Percentiles rank a stretch among this genome's conserved stretches.
Conservation (phyloP, 257 asterid genomes). For the Petrea volubilis region DNA sequence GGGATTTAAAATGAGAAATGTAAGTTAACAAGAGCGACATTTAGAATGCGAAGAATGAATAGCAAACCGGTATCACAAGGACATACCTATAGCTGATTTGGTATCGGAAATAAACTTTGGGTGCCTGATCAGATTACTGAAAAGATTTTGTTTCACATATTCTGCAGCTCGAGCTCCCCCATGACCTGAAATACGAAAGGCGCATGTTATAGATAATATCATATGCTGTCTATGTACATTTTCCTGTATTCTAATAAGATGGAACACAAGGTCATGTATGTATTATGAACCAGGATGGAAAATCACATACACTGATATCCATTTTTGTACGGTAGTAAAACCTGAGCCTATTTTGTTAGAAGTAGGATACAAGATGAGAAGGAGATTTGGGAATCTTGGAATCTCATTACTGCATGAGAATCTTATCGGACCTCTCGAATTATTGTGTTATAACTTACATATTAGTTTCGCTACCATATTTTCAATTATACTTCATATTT, state of each 20-base stretch:
- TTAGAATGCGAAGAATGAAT: neutral
- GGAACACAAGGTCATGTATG: neutral
- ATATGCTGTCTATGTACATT: neutral
- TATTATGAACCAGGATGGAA: neutral
- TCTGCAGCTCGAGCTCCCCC: slow-evolving; percentile 99
- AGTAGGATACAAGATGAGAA: neutral
- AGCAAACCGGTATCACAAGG: neutral
- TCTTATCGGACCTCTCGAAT: neutral
- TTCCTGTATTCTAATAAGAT: neutral
- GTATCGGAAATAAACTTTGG: slow-evolving; percentile 95
- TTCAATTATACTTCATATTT: neutral
- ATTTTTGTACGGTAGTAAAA: neutral
- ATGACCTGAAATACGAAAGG: slow-evolving; percentile 60
- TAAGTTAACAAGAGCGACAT: neutral
- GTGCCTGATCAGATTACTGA: slow-evolving; percentile 88
- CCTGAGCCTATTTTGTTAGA: neutral
- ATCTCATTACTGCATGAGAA: neutral
- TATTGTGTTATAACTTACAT: neutral
- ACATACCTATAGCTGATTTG: slow-evolving; percentile 83
- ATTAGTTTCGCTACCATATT: neutral
- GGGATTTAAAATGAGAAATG: slow-evolving; percentile 1
- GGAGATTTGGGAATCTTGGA: neutral
- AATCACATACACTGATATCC: neutral
- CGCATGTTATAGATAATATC: slow-evolving; percentile 9
- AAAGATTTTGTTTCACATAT: slow-evolving; percentile 88